Conservation (phyloP, 257 asterid genomes). For the Solanum sitiens region DNA sequence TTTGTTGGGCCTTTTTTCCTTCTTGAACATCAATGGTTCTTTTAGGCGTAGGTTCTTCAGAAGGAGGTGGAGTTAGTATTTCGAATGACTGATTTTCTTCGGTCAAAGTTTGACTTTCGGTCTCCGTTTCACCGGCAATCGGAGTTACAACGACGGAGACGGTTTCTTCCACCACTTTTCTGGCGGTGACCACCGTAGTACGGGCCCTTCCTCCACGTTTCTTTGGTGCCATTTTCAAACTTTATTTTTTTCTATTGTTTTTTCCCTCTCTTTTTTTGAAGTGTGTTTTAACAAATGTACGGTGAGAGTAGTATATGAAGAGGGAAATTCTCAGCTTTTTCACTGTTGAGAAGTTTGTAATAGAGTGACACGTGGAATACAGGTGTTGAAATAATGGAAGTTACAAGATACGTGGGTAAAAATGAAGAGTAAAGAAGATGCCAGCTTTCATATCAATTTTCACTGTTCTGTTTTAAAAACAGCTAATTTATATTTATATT, state of each 20-base stretch:
- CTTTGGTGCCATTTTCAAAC: constrained; percentile 47
- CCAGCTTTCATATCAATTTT: background rate
- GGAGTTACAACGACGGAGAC: constrained; percentile 19
- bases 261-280: background rate
- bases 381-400: constrained; percentile 14
- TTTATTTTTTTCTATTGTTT: background rate
- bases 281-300: background rate
- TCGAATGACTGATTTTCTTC: constrained; percentile 10
- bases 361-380: constrained; percentile 28
- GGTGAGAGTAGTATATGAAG: background rate
- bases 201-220: constrained; percentile 21
- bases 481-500: background rate
- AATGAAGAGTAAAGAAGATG: background rate
- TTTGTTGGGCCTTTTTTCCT: background rate
- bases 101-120: background rate
- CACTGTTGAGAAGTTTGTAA: background rate
- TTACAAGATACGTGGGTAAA: constrained; percentile 38
- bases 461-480: background rate
- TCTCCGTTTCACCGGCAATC: background rate
- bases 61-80: background rate
- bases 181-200: constrained; percentile 39
- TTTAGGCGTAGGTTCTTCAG: background rate
- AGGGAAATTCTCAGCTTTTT: background rate
- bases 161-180: constrained; percentile 58
- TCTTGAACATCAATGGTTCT: constrained; percentile 15